A percentile compares a stretch with the other conserved stretches of the same genome.
These are phyloP conservation scores for Tetrahymena borealis DNA, from an alignment of 73 alveolate genomes.

Conservation along the genomic window DNA sequence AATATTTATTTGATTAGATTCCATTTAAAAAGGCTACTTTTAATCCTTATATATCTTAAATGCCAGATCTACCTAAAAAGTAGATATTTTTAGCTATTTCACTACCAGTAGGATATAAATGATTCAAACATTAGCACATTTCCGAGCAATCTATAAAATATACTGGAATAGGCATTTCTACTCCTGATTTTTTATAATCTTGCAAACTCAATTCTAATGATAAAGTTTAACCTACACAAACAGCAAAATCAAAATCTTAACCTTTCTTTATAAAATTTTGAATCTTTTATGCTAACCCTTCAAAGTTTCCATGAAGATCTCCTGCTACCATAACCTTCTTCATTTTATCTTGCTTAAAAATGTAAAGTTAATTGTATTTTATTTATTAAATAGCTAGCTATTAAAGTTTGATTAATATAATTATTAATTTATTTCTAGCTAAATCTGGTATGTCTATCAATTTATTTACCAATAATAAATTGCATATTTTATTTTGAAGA, in stretches of 20 bases:
- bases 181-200: not conserved
- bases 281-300: not conserved
- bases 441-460: too few species aligned
- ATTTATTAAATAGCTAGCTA: not conserved
- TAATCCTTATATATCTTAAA: not conserved
- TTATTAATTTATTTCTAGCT: too few species aligned
- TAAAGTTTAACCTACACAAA: not conserved
- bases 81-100: not conserved
- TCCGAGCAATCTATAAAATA: not conserved
- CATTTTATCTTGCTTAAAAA: not conserved
- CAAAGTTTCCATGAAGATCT: not conserved
- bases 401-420: not conserved
- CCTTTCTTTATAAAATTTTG: not conserved
- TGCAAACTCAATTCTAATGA: not conserved
- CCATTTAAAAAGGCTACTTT: not conserved
- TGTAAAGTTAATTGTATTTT: not conserved
- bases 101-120: not conserved
- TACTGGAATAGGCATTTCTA: not conserved
- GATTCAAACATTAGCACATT: not conserved
- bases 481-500: too few species aligned
- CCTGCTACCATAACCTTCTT: not conserved
- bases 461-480: too few species aligned
- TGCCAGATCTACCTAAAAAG: not conserved
- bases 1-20: not conserved
- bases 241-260: not conserved